These are phyloP conservation scores for Trichosporon sp. DNA, from an alignment of 1,284 basidiomycete species.

Conservation along the genomic window DNA sequence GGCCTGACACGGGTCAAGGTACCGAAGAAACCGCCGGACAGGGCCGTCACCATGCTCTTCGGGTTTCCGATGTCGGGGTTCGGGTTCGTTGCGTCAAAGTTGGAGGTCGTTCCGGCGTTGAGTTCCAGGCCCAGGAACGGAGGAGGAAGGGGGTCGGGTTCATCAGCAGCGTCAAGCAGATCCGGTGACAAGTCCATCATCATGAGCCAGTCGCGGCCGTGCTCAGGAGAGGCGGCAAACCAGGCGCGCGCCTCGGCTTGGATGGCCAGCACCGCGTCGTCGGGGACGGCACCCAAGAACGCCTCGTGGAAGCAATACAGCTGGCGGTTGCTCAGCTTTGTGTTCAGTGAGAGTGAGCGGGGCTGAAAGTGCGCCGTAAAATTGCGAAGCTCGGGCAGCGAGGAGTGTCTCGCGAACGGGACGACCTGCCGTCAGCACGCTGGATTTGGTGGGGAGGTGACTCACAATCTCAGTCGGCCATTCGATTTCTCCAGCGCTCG, in stretches of 20 bases:
- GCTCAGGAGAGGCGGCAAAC: background rate
- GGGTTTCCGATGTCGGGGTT: background rate
- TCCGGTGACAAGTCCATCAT: background rate
- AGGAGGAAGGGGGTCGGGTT: background rate
- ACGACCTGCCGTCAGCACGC: constrained; percentile 63
- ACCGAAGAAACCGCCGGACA: background rate
- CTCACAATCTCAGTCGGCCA: constrained; percentile 53
- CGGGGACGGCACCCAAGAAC: constrained; percentile 64
- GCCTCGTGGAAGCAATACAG: constrained; percentile 41
- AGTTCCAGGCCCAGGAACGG: constrained; percentile 1
- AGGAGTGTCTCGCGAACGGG: constrained; percentile 79
- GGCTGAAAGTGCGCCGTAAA: constrained; percentile 81
- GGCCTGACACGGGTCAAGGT: background rate
- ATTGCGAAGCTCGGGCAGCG: constrained; percentile 75
- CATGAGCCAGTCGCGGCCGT: constrained; percentile 8
- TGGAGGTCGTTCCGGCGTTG: background rate
- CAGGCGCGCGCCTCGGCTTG: background rate
- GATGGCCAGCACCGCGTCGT: constrained; percentile 38
- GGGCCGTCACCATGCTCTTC: background rate
- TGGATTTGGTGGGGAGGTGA: background rate
- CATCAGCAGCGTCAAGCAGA: background rate
- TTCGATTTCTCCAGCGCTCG: constrained; percentile 37
- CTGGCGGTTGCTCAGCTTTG: constrained; percentile 62
- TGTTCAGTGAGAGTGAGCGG: constrained; percentile 72
- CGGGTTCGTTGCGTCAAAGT: background rate